Conservation (phyloP, 495 filamentous ascomycete genomes). For the Hyaloscypha variabilis region DNA sequence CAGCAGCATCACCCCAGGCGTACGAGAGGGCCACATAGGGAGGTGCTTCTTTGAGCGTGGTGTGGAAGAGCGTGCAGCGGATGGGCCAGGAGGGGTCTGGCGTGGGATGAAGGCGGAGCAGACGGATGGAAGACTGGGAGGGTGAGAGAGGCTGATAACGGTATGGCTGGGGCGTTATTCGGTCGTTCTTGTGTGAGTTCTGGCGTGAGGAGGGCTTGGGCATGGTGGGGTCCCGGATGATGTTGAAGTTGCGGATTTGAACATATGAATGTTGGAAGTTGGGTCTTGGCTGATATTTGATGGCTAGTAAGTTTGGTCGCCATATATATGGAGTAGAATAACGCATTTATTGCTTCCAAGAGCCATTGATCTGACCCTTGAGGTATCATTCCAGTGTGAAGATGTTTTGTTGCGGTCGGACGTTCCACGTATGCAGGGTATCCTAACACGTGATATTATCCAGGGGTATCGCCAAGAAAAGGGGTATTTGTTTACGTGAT, state of each 20-base stretch:
- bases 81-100: slow-evolving; percentile 7
- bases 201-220: background rate
- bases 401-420: background rate
- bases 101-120: slow-evolving; percentile 10
- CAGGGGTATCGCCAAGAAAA: background rate
- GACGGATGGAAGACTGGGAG: slow-evolving; percentile 9
- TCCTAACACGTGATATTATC: background rate
- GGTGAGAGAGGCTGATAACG: background rate
- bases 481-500: background rate
- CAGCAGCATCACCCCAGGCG: slow-evolving; percentile 23
- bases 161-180: slow-evolving; percentile 1
- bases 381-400: background rate
- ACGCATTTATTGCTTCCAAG: background rate
- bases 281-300: background rate
- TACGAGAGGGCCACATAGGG: slow-evolving; percentile 30
- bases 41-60: slow-evolving; percentile 20
- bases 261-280: background rate
- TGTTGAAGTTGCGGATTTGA: background rate
- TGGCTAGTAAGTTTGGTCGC: background rate
- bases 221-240: background rate
- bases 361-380: background rate
- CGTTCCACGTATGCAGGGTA: background rate
- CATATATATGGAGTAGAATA: background rate
- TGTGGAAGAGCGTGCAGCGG: slow-evolving; percentile 13
- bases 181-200: background rate